These are phyloP conservation scores for Ilyonectria mors-panacis DNA, from an alignment of 2,329 filamentous ascomycete genomes.

Conservation along the genomic window DNA sequence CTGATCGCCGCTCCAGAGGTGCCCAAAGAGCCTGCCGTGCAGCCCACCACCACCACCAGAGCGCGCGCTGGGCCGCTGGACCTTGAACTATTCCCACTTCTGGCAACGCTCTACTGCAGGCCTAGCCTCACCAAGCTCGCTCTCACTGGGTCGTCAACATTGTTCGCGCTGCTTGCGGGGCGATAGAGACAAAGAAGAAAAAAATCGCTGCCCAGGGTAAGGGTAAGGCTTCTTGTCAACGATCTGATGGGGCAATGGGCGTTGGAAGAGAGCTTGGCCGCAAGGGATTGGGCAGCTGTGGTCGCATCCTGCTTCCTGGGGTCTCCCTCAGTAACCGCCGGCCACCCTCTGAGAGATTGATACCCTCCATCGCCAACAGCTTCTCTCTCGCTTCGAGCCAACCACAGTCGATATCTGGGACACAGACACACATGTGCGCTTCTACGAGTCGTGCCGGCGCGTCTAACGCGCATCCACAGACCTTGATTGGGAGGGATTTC, in stretches of 20 bases:
- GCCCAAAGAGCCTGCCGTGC: slow-evolving; percentile 27
- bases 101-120: slow-evolving; percentile 28
- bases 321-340: slow-evolving; percentile 23
- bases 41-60: slow-evolving; percentile 9
- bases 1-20: slow-evolving; percentile 38
- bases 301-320: background rate
- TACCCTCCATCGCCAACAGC: slow-evolving; percentile 15
- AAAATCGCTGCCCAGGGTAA: slow-evolving; percentile 26
- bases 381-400: slow-evolving; percentile 16
- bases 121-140: slow-evolving; percentile 20
- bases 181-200: slow-evolving; percentile 19
- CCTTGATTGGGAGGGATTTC: slow-evolving; percentile 9
- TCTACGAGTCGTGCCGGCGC: slow-evolving; percentile 19
- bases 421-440: slow-evolving; percentile 13
- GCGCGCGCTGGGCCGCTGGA: slow-evolving; percentile 4
- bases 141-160: slow-evolving; percentile 14
- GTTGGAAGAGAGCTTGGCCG: slow-evolving; percentile 8
- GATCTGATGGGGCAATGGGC: slow-evolving; percentile 13
- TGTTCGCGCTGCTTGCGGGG: slow-evolving; percentile 21
- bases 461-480: slow-evolving; percentile 25
- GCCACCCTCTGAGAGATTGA: slow-evolving; percentile 3
- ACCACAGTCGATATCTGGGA: slow-evolving; percentile 17
- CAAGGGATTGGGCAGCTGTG: slow-evolving; percentile 10
- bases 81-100: slow-evolving; percentile 22
- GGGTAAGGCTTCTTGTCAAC: slow-evolving; percentile 16